phyloP scores from a whole-genome alignment of 2,329 filamentous ascomycete species.

The Ceratocystiopsis minuta region DNA sequence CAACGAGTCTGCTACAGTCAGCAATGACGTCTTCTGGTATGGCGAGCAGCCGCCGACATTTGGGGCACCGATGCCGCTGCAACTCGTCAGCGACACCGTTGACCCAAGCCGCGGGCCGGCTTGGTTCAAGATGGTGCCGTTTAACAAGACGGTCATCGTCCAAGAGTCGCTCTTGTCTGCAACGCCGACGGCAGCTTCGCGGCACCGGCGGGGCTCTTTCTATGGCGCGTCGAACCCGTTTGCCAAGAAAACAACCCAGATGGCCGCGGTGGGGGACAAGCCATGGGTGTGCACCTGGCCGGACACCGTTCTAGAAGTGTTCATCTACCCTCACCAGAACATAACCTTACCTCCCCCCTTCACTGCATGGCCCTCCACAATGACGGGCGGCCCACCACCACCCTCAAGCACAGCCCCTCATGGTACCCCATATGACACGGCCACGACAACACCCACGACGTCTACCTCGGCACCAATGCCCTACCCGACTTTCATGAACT shows the following conservation, averaged over 20 bases:
- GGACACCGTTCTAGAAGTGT: conserved; percentile 34
- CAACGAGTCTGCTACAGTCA: conserved; percentile 19
- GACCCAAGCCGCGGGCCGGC: conserved; percentile 32
- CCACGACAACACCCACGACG: neutral
- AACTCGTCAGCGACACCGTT: conserved; percentile 32
- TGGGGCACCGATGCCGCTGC: conserved; percentile 19
- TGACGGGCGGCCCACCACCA: conserved; percentile 4
- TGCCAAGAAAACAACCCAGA: conserved; percentile 19
- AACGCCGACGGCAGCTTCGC: conserved; percentile 1
- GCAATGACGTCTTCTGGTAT: conserved; percentile 25
- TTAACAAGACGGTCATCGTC: conserved; percentile 39
- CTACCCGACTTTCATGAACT: no score
- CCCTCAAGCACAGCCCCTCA: neutral
- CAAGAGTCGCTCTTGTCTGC: conserved; percentile 21
- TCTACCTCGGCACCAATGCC: no score
- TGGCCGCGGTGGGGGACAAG: conserved; percentile 27
- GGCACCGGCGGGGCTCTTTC: conserved; percentile 10
- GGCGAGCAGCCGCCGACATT: conserved; percentile 35
- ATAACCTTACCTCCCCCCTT: conserved; percentile 16
- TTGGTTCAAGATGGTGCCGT: conserved; percentile 30
- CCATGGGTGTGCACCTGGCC: conserved; percentile 44
- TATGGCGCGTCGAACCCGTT: conserved; percentile 9
- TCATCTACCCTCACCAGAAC: conserved; percentile 37
- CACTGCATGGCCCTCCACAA: conserved; percentile 4
- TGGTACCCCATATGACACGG: neutral